A percentile compares a stretch with the other conserved stretches of the same genome.
Conservation (phyloP, 768 basidiomycete genomes). For the Xerocomellus amylosporus region DNA sequence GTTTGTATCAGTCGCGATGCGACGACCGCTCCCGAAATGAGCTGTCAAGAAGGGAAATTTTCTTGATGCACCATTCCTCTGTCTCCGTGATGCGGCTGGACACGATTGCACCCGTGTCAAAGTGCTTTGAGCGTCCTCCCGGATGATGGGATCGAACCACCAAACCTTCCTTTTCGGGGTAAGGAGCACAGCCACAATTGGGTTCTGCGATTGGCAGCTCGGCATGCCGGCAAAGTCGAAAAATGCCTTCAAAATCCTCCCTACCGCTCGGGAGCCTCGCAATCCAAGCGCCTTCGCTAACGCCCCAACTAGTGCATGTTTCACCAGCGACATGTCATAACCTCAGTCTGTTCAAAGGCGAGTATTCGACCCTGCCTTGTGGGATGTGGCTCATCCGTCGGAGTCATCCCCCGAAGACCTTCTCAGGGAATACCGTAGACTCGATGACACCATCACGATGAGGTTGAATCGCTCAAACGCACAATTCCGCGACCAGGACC, state of each 20-base stretch:
- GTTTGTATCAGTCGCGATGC: conserved; percentile 11
- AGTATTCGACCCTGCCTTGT: conserved; percentile 8
- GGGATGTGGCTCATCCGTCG: conserved; percentile 17
- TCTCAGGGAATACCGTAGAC: conserved; percentile 73
- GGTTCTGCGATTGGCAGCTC: conserved; percentile 24
- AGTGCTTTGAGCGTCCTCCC: neutral
- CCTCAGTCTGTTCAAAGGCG: conserved; percentile 72
- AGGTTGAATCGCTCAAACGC: conserved; percentile 78
- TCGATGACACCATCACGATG: conserved; percentile 81
- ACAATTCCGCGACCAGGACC: conserved; percentile 68
- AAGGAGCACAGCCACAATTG: conserved; percentile 12
- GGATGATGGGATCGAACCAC: conserved; percentile 17
- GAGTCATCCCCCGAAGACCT: conserved; percentile 60
- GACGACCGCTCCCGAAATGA: conserved; percentile 20
- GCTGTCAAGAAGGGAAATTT: conserved; percentile 19
- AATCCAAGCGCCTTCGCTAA: conserved; percentile 58
- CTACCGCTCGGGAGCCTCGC: conserved; percentile 66
- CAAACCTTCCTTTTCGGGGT: conserved; percentile 33
- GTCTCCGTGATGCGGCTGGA: neutral
- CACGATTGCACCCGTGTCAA: neutral
- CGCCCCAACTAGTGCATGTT: conserved; percentile 67
- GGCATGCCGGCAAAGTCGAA: conserved; percentile 28
- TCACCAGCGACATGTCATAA: conserved; percentile 72
- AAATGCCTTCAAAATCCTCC: conserved; percentile 41
- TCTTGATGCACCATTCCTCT: neutral